Base-by-base conservation (phyloP, 2,329 filamentous ascomycete species). In the Fusarium ramigenum region DNA sequence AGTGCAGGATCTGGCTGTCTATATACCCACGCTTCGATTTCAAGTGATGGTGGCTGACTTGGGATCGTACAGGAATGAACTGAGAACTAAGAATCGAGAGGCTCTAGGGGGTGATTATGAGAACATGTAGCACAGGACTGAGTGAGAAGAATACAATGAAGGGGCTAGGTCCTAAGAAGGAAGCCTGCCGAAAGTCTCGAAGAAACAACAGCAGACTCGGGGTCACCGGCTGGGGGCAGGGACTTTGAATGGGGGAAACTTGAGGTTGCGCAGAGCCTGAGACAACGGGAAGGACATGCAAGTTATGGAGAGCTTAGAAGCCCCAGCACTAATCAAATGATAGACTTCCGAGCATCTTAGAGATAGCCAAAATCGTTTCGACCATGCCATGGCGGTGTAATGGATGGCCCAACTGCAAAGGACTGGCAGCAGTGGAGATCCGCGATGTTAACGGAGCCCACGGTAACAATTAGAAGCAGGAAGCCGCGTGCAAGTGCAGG, bases 191-290 rank as follows among this genome's bases (percentile, higher is more conserved):
- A 77, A 58, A 58, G 63, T 64, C 63, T 73, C 63, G 68, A 75
- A 75, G 68, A 70, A 68, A 77, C 63, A 69, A 75, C 72, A 64
- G 66, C 28, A 74, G 69, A 78, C 76, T 78, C 76, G 76, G 72
- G 70, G 68, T 78, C 75, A 78, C 75, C 72, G 68, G 74, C 67
- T 66, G 74, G 74, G 70, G 72, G 74, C 69, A 75, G 74, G 72
- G 71, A 66, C 66, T 77, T 75, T 75, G 75, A 76, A 74, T 75
- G 71, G 75, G 70, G 76, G 77, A 73, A 34, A 72, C 36, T 70
- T 73, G 70, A 59, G 78, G 83, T 84, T 76, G 83, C 75, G 83
- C 83, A 84, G 81, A 80, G 76, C 76, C 81, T 83, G 82, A 85
- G 83, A 84, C 83, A 84, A 79, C 78, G 79, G 80, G 78, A 79